Percentiles rank a stretch among this genome's conserved stretches.
phyloP scores from a whole-genome alignment of 306 rosid species.

The Trifolium dubium region DNA sequence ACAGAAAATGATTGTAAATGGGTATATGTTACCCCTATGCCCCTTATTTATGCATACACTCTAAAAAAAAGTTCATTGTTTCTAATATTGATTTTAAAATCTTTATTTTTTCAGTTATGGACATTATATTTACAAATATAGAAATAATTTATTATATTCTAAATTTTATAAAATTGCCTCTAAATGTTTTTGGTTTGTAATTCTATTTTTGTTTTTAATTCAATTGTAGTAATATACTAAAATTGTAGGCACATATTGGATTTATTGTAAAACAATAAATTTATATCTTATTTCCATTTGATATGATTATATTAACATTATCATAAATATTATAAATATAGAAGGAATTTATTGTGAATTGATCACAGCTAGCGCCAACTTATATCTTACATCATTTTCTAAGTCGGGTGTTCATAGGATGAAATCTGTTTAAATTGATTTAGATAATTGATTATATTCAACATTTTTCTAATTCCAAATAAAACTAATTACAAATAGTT shows the following conservation, averaged over 20 bases:
- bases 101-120: neutral
- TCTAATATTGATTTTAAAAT: constrained; percentile 22
- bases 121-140: neutral
- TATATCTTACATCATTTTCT: neutral
- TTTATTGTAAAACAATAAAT: neutral
- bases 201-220: neutral
- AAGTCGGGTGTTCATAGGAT: neutral
- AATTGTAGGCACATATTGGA: neutral
- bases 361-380: constrained; percentile 8
- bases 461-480: neutral
- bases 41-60: neutral
- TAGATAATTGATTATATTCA: neutral
- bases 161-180: neutral
- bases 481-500: neutral
- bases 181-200: neutral
- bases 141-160: neutral
- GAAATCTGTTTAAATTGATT: neutral
- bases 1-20: neutral
- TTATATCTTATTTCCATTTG: neutral
- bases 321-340: neutral
- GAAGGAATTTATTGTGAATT: neutral
- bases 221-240: neutral
- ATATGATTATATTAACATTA: constrained; percentile 1
- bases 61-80: neutral
- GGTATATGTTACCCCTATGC: neutral